Base-by-base conservation (phyloP, 2,329 filamentous ascomycete species). In the Periconia sp. region DNA sequence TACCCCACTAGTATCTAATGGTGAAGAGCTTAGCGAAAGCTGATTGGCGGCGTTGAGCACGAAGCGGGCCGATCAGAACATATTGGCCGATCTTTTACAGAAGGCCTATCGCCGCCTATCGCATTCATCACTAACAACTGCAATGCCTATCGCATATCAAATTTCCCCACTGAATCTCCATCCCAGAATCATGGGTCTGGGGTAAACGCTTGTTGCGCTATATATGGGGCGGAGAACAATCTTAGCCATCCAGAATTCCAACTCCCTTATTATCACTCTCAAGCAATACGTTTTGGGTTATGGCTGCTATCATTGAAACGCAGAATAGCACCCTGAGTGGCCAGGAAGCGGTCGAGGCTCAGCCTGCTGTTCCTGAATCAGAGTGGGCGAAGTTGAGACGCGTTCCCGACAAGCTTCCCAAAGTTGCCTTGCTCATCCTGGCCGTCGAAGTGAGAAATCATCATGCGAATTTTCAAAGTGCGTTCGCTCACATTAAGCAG, bases 401-500 rank as follows among this genome's bases (percentile, higher is more conserved):
- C 3, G 30, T 56, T 20, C 50, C 54, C 3, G 54, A 52, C 44
- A 56, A 53, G 30, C 40, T 56, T 31, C 54, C 54, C 13, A 56
- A 43, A 45, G 37, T 57, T 7, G 54, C 55, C 10, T 31, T 55
- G 13, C 50, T 59, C n/a, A 57, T 59, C n/a, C 27, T 57, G n/a
- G 53, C 48, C 13, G 54, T 59, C 8, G 57, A 59, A 47, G 52
- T 54, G 15, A 14, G 18, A 19, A 3, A 11, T 33, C 23, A 23
- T 45, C 17, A 9, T 17, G n/a, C 20, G 23, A 27, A 30, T 3
- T 3, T n/a, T n/a, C 44, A 7, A 9, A 31, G 23, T 10, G 33
- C 13, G 3, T 30, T 27, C 18, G 18, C 6, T 45, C 14, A 45
- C 18, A 30, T 30, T 27, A 5, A n/a, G 14, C 7, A 55, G 53